Percentiles rank a stretch among this genome's conserved stretches.
Conservation (phyloP, 257 asterid species). For the Solanum bulbocastanum region DNA sequence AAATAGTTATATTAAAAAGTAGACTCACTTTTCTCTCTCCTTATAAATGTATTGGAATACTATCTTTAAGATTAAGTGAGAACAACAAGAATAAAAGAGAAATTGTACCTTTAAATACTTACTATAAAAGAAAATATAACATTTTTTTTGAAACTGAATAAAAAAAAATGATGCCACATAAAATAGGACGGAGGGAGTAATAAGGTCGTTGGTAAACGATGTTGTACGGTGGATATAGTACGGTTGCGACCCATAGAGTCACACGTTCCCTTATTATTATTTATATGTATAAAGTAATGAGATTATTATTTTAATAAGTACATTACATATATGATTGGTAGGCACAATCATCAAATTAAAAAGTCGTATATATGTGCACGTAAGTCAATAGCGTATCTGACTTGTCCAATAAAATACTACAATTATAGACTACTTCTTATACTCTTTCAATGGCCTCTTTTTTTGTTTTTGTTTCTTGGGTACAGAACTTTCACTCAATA, state of each 20-base stretch:
- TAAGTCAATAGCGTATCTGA: conserved; percentile 42
- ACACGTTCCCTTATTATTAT: neutral
- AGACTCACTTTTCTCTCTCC: too few species aligned
- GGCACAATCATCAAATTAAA: neutral
- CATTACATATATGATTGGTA: neutral
- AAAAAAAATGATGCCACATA: too few species aligned
- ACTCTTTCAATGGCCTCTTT: neutral
- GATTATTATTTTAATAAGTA: neutral
- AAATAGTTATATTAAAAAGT: too few species aligned
- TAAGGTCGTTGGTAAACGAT: neutral
- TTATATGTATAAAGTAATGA: neutral
- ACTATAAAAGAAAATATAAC: too few species aligned
- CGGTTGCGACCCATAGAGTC: conserved; percentile 13
- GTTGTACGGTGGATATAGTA: conserved; percentile 13
- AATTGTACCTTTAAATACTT: too few species aligned
- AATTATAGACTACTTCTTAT: neutral
- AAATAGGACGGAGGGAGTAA: too few species aligned
- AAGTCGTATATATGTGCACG: conserved; percentile 6
- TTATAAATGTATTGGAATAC: too few species aligned
- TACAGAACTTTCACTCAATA: neutral
- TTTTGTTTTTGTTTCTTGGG: neutral
- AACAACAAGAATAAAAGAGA: too few species aligned
- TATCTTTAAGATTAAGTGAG: too few species aligned
- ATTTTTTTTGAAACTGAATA: too few species aligned
- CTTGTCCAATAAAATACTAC: conserved; percentile 4